A percentile compares a stretch with the other conserved stretches of the same genome.
phyloP scores from a whole-genome alignment of 164 flowering plant species.

The Litsea cubeba region DNA sequence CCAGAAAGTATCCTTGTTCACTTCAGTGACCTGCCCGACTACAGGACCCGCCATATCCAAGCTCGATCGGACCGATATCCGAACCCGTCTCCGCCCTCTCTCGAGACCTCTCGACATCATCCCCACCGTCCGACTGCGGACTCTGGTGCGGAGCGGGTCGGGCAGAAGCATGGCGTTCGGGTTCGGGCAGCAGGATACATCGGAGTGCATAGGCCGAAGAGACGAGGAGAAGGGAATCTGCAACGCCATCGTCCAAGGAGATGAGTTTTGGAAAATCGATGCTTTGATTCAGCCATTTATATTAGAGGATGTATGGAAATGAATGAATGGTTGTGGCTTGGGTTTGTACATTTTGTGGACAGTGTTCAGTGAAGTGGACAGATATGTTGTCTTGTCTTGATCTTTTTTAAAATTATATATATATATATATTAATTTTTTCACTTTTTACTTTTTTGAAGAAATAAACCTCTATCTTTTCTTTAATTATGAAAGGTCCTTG shows the following conservation, averaged over 20 bases:
- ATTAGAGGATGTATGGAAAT: too few relatives aligned
- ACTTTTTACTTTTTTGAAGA: too few relatives aligned
- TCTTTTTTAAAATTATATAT: too few relatives aligned
- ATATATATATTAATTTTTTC: too few relatives aligned
- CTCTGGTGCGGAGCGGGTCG: not conserved
- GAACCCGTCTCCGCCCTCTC: conserved; percentile 8
- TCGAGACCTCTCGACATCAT: not conserved
- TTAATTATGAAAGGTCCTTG: too few relatives aligned
- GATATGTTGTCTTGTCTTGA: too few relatives aligned
- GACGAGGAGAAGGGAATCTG: not conserved
- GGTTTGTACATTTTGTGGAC: too few relatives aligned
- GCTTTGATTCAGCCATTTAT: too few relatives aligned
- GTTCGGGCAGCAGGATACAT: not conserved
- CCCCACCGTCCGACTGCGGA: not conserved
- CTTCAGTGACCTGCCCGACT: conserved; percentile 40
- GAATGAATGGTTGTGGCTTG: too few relatives aligned
- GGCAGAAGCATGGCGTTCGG: not conserved
- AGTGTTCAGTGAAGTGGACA: too few relatives aligned
- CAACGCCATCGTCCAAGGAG: not conserved
- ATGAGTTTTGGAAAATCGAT: too few relatives aligned
- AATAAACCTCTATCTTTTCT: too few relatives aligned
- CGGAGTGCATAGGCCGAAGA: not conserved
- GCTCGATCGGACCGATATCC: conserved; percentile 19
- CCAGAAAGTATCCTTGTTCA: conserved; percentile 44
- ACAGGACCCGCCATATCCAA: conserved; percentile 28